Evolutionary conservation across 352 stramenopile genomes (phyloP), one percentile per base, ranked within the genome.

Genomic region (Globisporangium paroecandrum): DNA sequence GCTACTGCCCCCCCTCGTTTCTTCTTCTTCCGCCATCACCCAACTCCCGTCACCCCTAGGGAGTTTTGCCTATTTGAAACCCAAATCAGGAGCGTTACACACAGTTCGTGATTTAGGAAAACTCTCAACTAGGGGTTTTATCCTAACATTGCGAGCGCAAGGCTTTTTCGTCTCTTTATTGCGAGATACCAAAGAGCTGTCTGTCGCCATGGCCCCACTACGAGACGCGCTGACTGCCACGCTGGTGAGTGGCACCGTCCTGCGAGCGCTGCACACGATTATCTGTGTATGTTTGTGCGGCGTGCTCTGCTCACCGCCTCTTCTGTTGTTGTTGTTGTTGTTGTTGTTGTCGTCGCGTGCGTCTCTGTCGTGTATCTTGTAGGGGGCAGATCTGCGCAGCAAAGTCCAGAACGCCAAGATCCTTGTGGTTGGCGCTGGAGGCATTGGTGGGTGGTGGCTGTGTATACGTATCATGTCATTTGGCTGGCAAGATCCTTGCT

Each of bases 341-440:
- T 36, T 64, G 7, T 58, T 9, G 32, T 24, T 60, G 29, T 4
- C 29, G 7, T 7, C 32, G 32, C 32, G 22, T 56, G 18, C 24
- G 12, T 54, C 46, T 20, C 18, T 15, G 8, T 25, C 46, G n/a
- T 34, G 10, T 62, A 2, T 62, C 0, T 55, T 7, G 60, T 46
- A 97, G 79, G 89, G 81, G 2, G 66, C 74, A 2, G 76, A 91
- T 36, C 65, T 97, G 59, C 69, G 75, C 36, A 65, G 69, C 22
- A 89, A 89, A 63, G 90, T 98, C 54, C 79, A 89, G 57, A 82
- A 70, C 56, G 82, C 85, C 56, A 96, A 92, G 68, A 93, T 99
- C 66, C 79, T 99, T 15, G 92, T 99, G 15, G 93, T 99, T 34
- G 98, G 98, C 32, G 96, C 97, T 2, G 98, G 98, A 15, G 98